A percentile compares a stretch with the other conserved stretches of the same genome.
Conservation (phyloP, 805 yeast species). For the Brettanomyces nanus region DNA sequence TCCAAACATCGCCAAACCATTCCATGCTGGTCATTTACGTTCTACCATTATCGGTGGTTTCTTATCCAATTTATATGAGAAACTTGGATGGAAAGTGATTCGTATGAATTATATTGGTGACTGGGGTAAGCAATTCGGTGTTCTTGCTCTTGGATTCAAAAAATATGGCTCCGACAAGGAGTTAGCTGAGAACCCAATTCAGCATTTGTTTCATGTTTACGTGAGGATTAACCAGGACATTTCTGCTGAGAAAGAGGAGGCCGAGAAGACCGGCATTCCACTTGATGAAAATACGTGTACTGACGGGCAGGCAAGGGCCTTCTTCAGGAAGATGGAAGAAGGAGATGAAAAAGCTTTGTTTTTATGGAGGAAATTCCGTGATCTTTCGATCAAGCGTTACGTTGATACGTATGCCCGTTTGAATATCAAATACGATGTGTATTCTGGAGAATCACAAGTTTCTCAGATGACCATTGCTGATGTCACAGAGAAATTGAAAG, state of each 20-base stretch:
- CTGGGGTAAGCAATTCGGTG: constrained; percentile 99
- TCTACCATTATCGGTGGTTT: constrained; percentile 98
- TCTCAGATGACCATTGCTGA: constrained; percentile 60
- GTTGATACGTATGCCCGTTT: constrained; percentile 84
- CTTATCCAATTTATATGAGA: constrained; percentile 81
- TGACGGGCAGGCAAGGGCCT: constrained; percentile 78
- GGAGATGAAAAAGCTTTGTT: constrained; percentile 76
- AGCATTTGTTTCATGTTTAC: constrained; percentile 90
- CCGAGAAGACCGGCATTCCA: constrained; percentile 42
- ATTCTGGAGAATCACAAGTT: constrained; percentile 96
- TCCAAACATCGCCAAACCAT: constrained; percentile 98
- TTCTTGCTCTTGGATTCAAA: constrained; percentile 86
- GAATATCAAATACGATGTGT: constrained; percentile 79
- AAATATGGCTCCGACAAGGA: constrained; percentile 75
- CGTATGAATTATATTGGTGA: constrained; percentile 96
- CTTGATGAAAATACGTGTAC: constrained; percentile 41
- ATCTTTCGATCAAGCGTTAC: constrained; percentile 80
- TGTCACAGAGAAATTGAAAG: constrained; percentile 55
- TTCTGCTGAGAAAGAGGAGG: constrained; percentile 49
- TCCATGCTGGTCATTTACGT: constrained; percentile 98
- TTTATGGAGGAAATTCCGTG: constrained; percentile 85
- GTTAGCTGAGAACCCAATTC: constrained; percentile 73
- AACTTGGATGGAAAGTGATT: constrained; percentile 84
- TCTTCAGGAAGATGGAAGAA: constrained; percentile 86
- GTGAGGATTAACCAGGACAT: constrained; percentile 80